Evolutionary conservation across 2,329 filamentous ascomycete species (phyloP).

Genomic region (Cryphonectria radicalis): DNA sequence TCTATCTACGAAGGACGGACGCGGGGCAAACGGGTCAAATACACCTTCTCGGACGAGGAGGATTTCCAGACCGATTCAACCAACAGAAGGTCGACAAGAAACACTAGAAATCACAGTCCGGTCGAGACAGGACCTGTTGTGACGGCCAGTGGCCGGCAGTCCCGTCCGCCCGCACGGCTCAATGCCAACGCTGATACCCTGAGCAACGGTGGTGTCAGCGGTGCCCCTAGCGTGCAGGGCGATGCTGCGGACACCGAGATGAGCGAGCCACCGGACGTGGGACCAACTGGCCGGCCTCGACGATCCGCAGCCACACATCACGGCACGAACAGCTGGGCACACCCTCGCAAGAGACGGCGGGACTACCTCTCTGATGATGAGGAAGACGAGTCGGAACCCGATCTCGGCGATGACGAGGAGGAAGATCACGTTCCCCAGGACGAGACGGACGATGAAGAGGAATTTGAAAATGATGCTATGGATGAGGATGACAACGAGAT

Average conservation of each 20-base stretch:
- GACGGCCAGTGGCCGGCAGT: slow-evolving; percentile 87
- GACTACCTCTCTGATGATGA: slow-evolving; percentile 63
- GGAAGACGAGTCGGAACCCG: slow-evolving; percentile 73
- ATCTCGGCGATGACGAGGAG: slow-evolving; percentile 77
- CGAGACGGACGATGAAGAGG: slow-evolving; percentile 60
- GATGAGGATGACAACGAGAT: slow-evolving; percentile 58
- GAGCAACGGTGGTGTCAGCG: slow-evolving; percentile 53
- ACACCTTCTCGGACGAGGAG: slow-evolving; percentile 92
- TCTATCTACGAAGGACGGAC: slow-evolving; percentile 96
- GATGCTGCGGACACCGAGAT: slow-evolving; percentile 40
- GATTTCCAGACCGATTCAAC: slow-evolving; percentile 68
- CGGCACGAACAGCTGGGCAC: slow-evolving; percentile 54
- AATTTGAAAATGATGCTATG: slow-evolving; percentile 59
- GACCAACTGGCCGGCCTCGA: slow-evolving; percentile 53
- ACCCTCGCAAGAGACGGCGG: slow-evolving; percentile 45
- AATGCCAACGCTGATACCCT: slow-evolving; percentile 68
- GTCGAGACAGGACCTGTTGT: slow-evolving; percentile 68
- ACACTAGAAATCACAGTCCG: slow-evolving; percentile 74
- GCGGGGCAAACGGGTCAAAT: slow-evolving; percentile 92
- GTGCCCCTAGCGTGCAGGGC: slow-evolving; percentile 50
- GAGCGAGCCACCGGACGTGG: slow-evolving; percentile 43
- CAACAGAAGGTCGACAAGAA: slow-evolving; percentile 71
- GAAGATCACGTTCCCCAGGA: slow-evolving; percentile 68
- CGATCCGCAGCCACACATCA: slow-evolving; percentile 56
- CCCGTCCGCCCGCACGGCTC: slow-evolving; percentile 69